Conservation (phyloP, 176 grass and related monocot genomes). For the Tillandsia leiboldiana region DNA sequence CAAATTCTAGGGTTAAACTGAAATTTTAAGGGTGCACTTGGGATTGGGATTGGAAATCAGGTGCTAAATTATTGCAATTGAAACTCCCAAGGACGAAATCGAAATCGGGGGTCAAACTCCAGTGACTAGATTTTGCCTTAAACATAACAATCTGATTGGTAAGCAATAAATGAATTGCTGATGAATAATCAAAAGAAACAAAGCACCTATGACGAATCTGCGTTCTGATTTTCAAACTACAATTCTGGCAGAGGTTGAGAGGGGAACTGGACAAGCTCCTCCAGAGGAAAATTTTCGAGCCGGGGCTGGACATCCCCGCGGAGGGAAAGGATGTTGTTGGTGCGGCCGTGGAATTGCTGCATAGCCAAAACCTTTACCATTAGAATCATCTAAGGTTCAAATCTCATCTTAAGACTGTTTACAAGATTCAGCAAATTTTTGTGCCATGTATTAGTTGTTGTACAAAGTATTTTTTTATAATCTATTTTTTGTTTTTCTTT, state of each 20-base stretch:
- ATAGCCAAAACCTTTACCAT: conserved; percentile 43
- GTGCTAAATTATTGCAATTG: no score
- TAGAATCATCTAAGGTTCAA: conserved; percentile 24
- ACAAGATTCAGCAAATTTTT: neutral
- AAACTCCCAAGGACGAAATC: no score
- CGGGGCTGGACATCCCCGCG: conserved; percentile 53
- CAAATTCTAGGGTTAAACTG: no score
- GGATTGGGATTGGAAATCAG: no score
- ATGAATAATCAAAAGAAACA: neutral
- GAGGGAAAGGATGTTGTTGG: conserved; percentile 74
- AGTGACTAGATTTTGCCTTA: no score
- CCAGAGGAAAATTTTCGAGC: conserved; percentile 83
- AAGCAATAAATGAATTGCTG: neutral
- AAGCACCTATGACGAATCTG: neutral
- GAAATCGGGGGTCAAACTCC: no score
- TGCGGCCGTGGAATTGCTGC: conserved; percentile 82
- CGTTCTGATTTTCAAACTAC: neutral
- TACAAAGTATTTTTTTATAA: neutral
- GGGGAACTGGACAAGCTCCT: conserved; percentile 75
- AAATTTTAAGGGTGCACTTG: no score
- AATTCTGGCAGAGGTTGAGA: conserved; percentile 64
- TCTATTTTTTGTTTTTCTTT: neutral
- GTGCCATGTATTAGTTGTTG: neutral
- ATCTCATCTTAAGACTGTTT: neutral
- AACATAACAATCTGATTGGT: no score